Evolutionary conservation across 768 basidiomycete species (phyloP).

Genomic region (Suillus weaverae): DNA sequence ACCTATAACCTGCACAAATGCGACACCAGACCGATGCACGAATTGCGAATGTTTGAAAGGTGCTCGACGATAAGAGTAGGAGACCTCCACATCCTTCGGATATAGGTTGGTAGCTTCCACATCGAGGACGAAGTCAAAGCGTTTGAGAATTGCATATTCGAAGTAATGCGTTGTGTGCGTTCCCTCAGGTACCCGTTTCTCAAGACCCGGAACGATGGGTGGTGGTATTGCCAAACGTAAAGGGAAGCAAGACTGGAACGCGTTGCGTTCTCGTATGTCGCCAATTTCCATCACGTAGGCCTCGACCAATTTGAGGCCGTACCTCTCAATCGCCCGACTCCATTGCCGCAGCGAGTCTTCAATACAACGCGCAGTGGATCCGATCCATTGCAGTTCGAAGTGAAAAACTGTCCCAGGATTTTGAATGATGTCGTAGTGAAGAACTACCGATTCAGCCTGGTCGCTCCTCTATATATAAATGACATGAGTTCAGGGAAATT

Average conservation of each 20-base stretch:
- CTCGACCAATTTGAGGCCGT: conserved; percentile 90
- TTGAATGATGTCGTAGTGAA: conserved; percentile 94
- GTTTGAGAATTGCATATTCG: conserved; percentile 73
- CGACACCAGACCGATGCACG: conserved; percentile 86
- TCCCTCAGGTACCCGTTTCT: conserved; percentile 66
- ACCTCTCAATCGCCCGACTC: conserved; percentile 80
- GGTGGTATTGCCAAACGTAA: conserved; percentile 76
- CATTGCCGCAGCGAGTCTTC: conserved; percentile 85
- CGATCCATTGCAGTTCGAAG: conserved; percentile 97
- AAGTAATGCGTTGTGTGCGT: conserved; percentile 71
- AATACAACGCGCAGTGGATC: conserved; percentile 86
- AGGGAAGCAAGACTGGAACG: conserved; percentile 90
- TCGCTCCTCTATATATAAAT: conserved; percentile 63
- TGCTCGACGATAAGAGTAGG: conserved; percentile 85
- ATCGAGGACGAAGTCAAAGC: conserved; percentile 81
- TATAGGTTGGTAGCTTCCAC: conserved; percentile 79
- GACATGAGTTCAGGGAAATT: background rate
- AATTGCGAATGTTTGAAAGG: conserved; percentile 86
- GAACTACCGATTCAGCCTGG: conserved; percentile 82
- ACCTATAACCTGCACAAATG: conserved; percentile 86
- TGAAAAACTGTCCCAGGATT: conserved; percentile 95
- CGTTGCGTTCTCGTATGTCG: conserved; percentile 81
- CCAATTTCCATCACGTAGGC: conserved; percentile 90
- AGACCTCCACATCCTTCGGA: conserved; percentile 77
- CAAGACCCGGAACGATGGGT: conserved; percentile 66